phyloP scores from a whole-genome alignment of 148 eudicot species.

The Dysphania ambrosioides region DNA sequence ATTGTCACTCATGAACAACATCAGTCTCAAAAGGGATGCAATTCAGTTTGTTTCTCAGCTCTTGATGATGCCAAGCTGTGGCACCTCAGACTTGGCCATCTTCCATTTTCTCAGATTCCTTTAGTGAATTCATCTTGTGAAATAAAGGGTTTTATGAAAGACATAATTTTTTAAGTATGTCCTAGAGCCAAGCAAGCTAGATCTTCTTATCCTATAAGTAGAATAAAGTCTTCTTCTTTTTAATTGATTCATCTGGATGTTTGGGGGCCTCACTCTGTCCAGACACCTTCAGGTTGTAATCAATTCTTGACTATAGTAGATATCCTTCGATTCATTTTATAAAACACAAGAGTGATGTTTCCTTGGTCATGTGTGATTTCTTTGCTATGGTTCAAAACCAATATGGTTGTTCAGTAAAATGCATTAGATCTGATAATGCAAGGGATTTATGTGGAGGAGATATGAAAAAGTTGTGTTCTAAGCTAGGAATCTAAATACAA shows the following conservation, averaged over 20 bases:
- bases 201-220: not conserved
- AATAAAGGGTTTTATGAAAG: no score
- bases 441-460: not conserved
- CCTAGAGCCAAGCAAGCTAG: not conserved
- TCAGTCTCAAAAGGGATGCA: not conserved
- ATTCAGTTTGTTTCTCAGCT: not conserved
- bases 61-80: not conserved
- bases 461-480: not conserved
- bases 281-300: not conserved
- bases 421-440: not conserved
- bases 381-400: not conserved
- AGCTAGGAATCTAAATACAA: not conserved
- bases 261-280: not conserved
- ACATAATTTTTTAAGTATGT: not conserved
- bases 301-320: conserved; percentile 14
- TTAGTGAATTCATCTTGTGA: rapidly evolving
- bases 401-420: not conserved
- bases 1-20: not conserved
- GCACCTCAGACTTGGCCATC: not conserved
- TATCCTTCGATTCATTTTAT: conserved; percentile 10
- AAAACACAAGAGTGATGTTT: not conserved
- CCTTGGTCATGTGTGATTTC: not conserved
- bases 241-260: not conserved
- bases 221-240: not conserved
- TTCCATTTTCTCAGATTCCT: not conserved